Base-by-base conservation (phyloP, 345 rosid species). In the Eucalyptus cloeziana region DNA sequence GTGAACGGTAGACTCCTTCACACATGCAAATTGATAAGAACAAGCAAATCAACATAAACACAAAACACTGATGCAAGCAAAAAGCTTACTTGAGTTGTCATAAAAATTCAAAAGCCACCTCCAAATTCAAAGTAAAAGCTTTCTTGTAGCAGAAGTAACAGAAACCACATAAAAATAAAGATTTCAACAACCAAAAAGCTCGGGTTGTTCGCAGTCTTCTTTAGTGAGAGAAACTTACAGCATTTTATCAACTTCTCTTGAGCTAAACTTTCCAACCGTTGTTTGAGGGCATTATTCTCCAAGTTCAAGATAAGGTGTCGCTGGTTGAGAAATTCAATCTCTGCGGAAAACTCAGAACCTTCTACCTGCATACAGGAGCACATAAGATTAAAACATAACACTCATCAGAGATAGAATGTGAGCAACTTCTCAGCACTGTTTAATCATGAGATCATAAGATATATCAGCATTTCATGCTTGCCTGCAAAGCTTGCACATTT, bases 281-380 rank as follows among this genome's bases (percentile, higher is more conserved):
- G 95, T 88, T 94, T 93, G 52, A 96, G 92, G 87, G 96, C 91
- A 91, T 93, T 93, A 88, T 96, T 96, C 91, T 96, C 98, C 97
- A 96, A 93, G 93, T 92, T 93, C 86, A 96, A 88, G 90, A 96
- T 93, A 58, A 95, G 89, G 86, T 92, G 86, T 87, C 92, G 95
- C 89, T 95, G 96, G 92, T 96, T 94, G 76, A 94, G 91, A 90
- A 94, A 95, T 88, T 93, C 95, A 86, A 96, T 88, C 69, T 94
- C 94, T 3, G 96, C 94, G 15, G 96, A 94, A 91, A 94, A 94
- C 89, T 93, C 94, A 87, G 95, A 93, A 91, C 96, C 97, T 95
- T 96, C 94, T 56, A 91, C 95, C 97, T 96, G 91, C 89, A 71
- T 56, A 86, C 33, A 4, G 87, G 49, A 88, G 40, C 40, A 31